Base-by-base conservation (phyloP, 2,329 filamentous ascomycete genomes). In the Plectosphaerella sp. region DNA sequence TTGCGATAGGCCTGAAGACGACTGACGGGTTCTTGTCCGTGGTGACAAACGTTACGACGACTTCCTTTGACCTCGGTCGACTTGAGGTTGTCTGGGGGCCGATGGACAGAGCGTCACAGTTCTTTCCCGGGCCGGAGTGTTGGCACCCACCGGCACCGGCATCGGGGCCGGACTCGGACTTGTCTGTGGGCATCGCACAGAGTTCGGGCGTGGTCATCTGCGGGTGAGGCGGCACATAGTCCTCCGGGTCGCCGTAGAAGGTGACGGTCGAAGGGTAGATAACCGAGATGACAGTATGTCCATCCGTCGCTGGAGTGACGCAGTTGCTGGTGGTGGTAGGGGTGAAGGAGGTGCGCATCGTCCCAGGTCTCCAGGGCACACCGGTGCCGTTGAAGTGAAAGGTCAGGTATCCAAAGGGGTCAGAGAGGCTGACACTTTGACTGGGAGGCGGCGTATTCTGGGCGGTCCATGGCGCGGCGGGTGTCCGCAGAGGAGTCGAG, bases 21-120 rank as follows among this genome's bases (percentile, higher is more conserved):
- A 80, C 75, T 9, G 74, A 71, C 0, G 79, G 78, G 51, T 81
- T 81, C 60, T 80, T 81, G 60, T 80, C 78, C 3, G 78, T 80
- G 2, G 77, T 80, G 48, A 76, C 61, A 46, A 79, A 73, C 4
- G 72, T 76, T 46, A 77, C 58, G 6, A 72, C 72, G 22, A 25
- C 45, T 12, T 39, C 20, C 47, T 41, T 39, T 14, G 16, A 12
- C 41, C 41, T 3, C n/a, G 41, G 10, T 10, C 41, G 16, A 9
- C 11, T 43, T 18, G 37, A 39, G 7, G 37, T 39, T 39, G 37
- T 16, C 37, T 3, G 3, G 14, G 37, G 37, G 5, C 16, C 37
- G 37, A 39, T 12, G 14, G 10, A 12, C 7, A 39, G 15, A 18
- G 37, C 11, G 3, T 43, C n/a, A 11, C 41, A 43, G 16, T 15